These are phyloP conservation scores for Russula compacta DNA, from an alignment of 768 basidiomycete species.

Conservation along the genomic window DNA sequence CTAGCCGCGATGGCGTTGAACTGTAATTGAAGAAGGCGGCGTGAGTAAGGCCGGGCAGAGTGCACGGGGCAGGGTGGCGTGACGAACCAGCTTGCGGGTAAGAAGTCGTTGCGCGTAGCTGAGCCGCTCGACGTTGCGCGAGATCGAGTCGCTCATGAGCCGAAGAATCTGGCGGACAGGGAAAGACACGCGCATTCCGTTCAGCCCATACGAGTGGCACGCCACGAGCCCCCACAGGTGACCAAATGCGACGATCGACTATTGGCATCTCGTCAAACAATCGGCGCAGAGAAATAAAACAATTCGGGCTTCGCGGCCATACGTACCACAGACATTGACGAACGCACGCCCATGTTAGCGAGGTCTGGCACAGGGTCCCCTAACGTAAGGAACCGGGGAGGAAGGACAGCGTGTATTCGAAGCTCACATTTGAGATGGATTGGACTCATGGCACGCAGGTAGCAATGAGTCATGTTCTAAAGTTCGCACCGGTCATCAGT, in stretches of 20 bases:
- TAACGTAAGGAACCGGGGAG: neutral
- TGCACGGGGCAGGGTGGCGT: neutral
- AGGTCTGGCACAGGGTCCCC: neutral
- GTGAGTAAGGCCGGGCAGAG: neutral
- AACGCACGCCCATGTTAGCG: neutral
- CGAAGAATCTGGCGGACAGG: constrained; percentile 77
- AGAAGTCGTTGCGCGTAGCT: constrained; percentile 69
- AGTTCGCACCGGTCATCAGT: neutral
- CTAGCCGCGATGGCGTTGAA: neutral
- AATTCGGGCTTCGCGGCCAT: neutral
- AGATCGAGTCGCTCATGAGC: constrained; percentile 51
- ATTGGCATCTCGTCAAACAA: neutral
- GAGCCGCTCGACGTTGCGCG: constrained; percentile 25
- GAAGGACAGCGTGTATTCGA: neutral
- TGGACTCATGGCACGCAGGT: constrained; percentile 52
- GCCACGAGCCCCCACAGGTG: constrained; percentile 73
- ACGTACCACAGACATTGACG: neutral
- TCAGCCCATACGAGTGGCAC: constrained; percentile 50
- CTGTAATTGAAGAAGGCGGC: neutral
- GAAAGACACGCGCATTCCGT: constrained; percentile 82
- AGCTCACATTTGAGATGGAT: neutral
- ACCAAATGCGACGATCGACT: constrained; percentile 76
- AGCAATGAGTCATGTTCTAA: constrained; percentile 78
- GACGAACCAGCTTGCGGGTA: constrained; percentile 62
- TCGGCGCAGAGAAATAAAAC: neutral